A percentile compares a stretch with the other conserved stretches of the same genome.
phyloP scores from a whole-genome alignment of 1,139 yeast species.

The Scheffersomyces stambukii region DNA sequence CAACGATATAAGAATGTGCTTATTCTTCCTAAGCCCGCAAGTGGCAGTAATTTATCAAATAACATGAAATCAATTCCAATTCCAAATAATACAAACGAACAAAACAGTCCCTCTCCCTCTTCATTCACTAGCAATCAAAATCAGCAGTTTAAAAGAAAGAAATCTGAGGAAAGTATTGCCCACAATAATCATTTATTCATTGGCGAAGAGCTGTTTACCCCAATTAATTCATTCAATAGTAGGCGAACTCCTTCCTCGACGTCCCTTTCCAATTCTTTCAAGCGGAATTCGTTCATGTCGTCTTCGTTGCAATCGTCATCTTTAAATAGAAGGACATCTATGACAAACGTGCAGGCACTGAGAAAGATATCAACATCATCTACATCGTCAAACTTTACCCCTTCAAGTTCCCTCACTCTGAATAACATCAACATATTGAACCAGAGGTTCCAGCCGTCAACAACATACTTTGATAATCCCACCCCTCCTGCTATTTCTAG shows the following conservation, averaged over 20 bases:
- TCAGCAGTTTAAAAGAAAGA: slow-evolving; percentile 41
- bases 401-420: slow-evolving; percentile 21
- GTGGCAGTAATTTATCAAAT: slow-evolving; percentile 8
- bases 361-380: slow-evolving; percentile 7
- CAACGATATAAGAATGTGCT: slow-evolving; percentile 36
- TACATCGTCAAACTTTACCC: slow-evolving; percentile 4
- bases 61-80: slow-evolving; percentile 22
- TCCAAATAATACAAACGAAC: slow-evolving; percentile 11
- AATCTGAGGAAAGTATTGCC: slow-evolving; percentile 28
- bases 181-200: too few relatives aligned
- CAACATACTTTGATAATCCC: slow-evolving; percentile 24
- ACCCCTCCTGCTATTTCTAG: slow-evolving; percentile 9
- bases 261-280: slow-evolving; percentile 13
- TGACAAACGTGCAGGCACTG: slow-evolving; percentile 8
- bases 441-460: slow-evolving; percentile 18
- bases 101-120: slow-evolving; percentile 3
- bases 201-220: slow-evolving; percentile 5
- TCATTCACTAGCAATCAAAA: slow-evolving; percentile 14
- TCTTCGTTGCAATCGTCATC: slow-evolving; percentile 19
- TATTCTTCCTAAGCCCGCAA: slow-evolving; percentile 39
- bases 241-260: slow-evolving; percentile 10
- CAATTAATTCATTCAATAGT: slow-evolving; percentile 9
- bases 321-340: slow-evolving; percentile 16
- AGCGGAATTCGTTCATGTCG: slow-evolving; percentile 11
- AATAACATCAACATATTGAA: slow-evolving; percentile 25